Base-by-base conservation (phyloP, 1,139 yeast species). In the Blastobotrys buckinghamii region DNA sequence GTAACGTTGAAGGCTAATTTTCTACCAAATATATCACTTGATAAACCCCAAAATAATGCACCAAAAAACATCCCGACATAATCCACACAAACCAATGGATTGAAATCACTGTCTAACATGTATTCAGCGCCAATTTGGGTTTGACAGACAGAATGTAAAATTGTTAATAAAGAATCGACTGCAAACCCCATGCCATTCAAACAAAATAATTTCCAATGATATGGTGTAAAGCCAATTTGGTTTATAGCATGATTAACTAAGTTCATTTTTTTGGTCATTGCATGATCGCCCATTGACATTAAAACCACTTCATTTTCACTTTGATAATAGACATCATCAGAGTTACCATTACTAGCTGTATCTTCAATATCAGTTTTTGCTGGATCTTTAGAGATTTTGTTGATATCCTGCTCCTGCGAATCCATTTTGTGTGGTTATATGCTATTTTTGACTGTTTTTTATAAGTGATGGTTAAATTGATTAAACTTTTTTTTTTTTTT, bases 21-120 rank as follows among this genome's bases (percentile, higher is more conserved):
- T 56, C 85, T 70, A 15, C 84, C 85, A 54, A 79, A 74, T 40
- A 79, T 61, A 64, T 80, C 85, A 41, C 80, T 80, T 50, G 78
- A 73, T 57, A 77, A 70, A 6, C 84, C 84, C 77, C 82, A 77
- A 47, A 77, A 61, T 20, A 77, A 54, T 0, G 82, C 79, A 9
- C 87, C 87, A 33, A 67, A 59, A 35, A 81, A 70, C 62, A 81
- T 70, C 32, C 53, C 85, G 42, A 67, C 67, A 16, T 69, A 67
- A 22, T 65, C 62, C n/a, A 65, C 58, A 4, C 72, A 79, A 27
- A 39, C 42, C 57, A 67, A 36, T n/a, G 39, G 74, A 57, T 70
- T 67, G 57, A 65, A 40, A 46, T 49, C 58, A 20, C 48, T 42
- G 37, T 50, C 56, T 16, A 34, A 39, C 15, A 22, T 12, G 43